These are phyloP conservation scores for Colletotrichum gigasporum DNA, from an alignment of 2,329 filamentous ascomycete genomes.

Conservation along the genomic window DNA sequence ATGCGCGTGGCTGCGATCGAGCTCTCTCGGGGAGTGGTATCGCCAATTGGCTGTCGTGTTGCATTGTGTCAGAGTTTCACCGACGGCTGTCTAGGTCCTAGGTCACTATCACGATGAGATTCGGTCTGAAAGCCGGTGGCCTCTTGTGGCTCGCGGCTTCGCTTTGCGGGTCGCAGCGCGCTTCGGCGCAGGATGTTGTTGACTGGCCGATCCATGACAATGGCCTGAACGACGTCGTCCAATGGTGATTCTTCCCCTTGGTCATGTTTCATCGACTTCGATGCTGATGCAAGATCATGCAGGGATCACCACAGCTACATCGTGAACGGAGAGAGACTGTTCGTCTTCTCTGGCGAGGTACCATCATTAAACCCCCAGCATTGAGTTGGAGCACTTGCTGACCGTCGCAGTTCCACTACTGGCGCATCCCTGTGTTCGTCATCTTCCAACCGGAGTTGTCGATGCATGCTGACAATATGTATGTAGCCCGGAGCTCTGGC, in stretches of 20 bases:
- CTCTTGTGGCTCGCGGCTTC: conserved; percentile 28
- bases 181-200: conserved; percentile 17
- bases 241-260: conserved; percentile 38
- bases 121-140: conserved; percentile 18
- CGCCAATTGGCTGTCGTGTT: conserved; percentile 8
- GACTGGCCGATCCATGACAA: conserved; percentile 42
- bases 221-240: conserved; percentile 42
- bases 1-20: background rate
- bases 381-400: background rate
- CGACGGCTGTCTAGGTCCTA: no score
- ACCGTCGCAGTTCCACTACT: conserved; percentile 49
- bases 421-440: conserved; percentile 51
- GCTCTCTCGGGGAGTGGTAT: background rate
- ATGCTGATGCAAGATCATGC: background rate
- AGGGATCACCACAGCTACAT: conserved; percentile 54
- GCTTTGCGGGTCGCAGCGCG: conserved; percentile 7
- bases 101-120: conserved; percentile 21
- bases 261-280: background rate
- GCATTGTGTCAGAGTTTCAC: background rate
- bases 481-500: conserved; percentile 47
- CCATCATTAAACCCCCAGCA: background rate
- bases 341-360: conserved; percentile 53
- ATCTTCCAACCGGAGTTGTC: background rate
- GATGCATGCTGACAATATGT: background rate
- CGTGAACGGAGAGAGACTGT: conserved; percentile 50